A percentile compares a stretch with the other conserved stretches of the same genome.
Evolutionary conservation across 306 rosid genomes (phyloP).

Genomic region (Trichosanthes cucumerina): DNA sequence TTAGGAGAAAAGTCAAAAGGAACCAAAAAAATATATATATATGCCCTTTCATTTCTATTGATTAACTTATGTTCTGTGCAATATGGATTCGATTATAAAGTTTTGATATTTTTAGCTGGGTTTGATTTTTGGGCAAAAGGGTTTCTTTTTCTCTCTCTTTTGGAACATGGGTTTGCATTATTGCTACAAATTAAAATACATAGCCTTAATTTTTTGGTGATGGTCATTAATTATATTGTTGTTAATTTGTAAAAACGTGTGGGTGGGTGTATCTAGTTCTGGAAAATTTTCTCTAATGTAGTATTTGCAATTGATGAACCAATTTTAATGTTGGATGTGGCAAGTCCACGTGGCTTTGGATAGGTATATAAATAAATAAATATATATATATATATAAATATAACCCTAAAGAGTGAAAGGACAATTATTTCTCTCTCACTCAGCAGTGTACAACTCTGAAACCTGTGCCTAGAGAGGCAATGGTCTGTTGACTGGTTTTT

Average conservation of each 20-base stretch:
- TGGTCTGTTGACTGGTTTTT: slow-evolving; percentile 51
- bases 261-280: background rate
- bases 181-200: background rate
- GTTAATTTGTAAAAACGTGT: background rate
- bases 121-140: background rate
- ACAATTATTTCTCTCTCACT: slow-evolving; percentile 43
- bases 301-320: background rate
- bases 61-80: background rate
- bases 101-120: background rate
- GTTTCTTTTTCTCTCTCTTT: background rate
- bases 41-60: no score
- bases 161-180: background rate
- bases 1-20: no score
- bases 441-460: slow-evolving; percentile 26
- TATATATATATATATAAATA: slow-evolving; percentile 6
- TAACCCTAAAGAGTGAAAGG: slow-evolving; percentile 14
- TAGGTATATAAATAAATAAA: slow-evolving; percentile 13
- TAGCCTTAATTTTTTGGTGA: background rate
- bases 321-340: background rate
- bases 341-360: slow-evolving; percentile 37
- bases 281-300: background rate
- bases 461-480: slow-evolving; percentile 4
- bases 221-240: no score
- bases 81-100: background rate
- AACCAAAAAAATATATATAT: no score